These are phyloP conservation scores for Xylariaceae sp. DNA, from an alignment of 2,329 filamentous ascomycete species.

Conservation along the genomic window DNA sequence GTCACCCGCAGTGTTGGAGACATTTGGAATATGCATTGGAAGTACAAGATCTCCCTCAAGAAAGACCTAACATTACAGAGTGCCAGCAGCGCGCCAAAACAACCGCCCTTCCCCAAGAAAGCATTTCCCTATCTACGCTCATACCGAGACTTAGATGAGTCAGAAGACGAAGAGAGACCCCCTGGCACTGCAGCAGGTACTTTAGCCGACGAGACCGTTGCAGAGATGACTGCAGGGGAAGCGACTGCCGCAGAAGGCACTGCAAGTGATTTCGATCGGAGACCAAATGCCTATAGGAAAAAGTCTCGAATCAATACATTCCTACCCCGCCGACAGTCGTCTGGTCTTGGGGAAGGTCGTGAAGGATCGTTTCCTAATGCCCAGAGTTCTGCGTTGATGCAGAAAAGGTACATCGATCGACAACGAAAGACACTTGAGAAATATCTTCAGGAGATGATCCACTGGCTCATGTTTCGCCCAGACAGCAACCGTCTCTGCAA, in stretches of 20 bases:
- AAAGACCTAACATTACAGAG: conserved; percentile 79
- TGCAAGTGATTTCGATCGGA: conserved; percentile 63
- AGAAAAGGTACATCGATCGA: conserved; percentile 67
- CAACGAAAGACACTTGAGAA: conserved; percentile 83
- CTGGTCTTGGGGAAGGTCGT: conserved; percentile 42
- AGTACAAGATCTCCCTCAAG: conserved; percentile 83
- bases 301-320: conserved; percentile 52
- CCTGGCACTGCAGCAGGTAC: conserved; percentile 35
- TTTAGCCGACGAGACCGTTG: conserved; percentile 30
- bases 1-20: conserved; percentile 83
- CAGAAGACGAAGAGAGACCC: conserved; percentile 64
- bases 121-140: conserved; percentile 87
- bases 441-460: conserved; percentile 90
- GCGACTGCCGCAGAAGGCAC: conserved; percentile 56
- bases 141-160: conserved; percentile 72
- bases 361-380: conserved; percentile 37
- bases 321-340: conserved; percentile 50
- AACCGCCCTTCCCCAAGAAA: conserved; percentile 84
- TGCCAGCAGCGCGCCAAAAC: conserved; percentile 66
- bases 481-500: conserved; percentile 95
- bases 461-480: conserved; percentile 92
- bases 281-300: conserved; percentile 35
- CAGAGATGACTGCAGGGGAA: conserved; percentile 39
- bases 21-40: conserved; percentile 87
- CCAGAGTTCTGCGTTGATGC: conserved; percentile 50